Base-by-base conservation (phyloP, 257 asterid genomes). In the Perilla frutescens region DNA sequence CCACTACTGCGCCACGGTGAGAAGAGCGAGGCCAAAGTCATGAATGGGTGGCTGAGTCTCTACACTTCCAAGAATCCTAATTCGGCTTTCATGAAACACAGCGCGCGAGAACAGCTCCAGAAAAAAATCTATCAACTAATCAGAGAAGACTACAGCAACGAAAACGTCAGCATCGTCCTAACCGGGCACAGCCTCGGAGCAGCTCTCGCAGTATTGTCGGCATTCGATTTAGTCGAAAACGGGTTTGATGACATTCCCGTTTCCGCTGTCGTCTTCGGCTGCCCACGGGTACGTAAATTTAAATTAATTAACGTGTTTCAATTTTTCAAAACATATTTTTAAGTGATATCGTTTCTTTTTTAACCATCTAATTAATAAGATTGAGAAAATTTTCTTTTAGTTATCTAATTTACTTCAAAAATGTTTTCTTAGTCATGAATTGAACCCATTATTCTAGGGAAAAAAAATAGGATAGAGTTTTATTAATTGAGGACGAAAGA, bases 141-240 rank as follows among this genome's bases (percentile, higher is more conserved):
- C 26, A 20, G 26, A 49, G 57, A 81, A n/a, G 48, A 75, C 5
- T 87, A 88, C 82, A 80, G 79, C 56, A 67, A 71, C 50, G 96
- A 92, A 73, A 70, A 76, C 41, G 32, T 87, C 47, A 87, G 95
- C 83, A 88, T 92, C 6, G 79, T 85, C 4, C 26, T 92, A 4
- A 83, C 94, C 1, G 98, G 96, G 4, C 98, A 88, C 72, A 88
- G 96, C 37, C 84, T 92, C 0, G 96, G 98, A 0, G 96, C 92
- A 0, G 20, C 77, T 44, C 49, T 90, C n/a, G 83, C 96, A 1
- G 80, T 79, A 6, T 41, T 92, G 54, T 81, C 96, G 0, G 96
- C 91, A 6, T 92, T 85, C 72, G 98, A 92, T 61, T 64, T 92
- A 0, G 91, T 82, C 47, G 96, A 88, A 79, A 92, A 92, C 32